Evolutionary conservation across 345 rosid genomes (phyloP).

Genomic region (Pugionium dolabratum): DNA sequence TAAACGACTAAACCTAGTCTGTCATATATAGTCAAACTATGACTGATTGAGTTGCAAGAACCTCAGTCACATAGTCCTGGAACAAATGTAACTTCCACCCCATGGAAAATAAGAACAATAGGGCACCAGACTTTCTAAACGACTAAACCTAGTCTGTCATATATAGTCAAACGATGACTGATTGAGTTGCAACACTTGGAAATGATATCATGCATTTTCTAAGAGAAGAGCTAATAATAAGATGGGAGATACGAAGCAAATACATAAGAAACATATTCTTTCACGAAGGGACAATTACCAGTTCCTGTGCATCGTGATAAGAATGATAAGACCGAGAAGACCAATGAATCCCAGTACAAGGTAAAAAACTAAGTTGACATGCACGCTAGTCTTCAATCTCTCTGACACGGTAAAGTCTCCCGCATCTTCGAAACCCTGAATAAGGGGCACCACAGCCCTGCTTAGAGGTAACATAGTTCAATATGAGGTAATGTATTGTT

Average conservation of each 20-base stretch:
- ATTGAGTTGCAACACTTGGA: not conserved
- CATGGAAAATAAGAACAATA: not conserved
- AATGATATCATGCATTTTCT: not conserved
- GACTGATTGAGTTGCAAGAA: slow-evolving; percentile 4
- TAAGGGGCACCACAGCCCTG: slow-evolving; percentile 99
- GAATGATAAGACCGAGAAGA: slow-evolving; percentile 87
- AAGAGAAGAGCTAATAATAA: slow-evolving; percentile 12
- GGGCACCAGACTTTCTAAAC: not conserved
- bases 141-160: not conserved
- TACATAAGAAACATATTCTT: slow-evolving; percentile 10
- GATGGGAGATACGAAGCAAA: not conserved
- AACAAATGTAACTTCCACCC: slow-evolving; percentile 8
- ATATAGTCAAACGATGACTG: not conserved
- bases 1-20: not conserved
- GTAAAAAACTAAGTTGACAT: slow-evolving; percentile 88
- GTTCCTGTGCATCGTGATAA: slow-evolving; percentile 63
- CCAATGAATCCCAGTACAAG: slow-evolving; percentile 85
- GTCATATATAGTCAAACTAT: not conserved
- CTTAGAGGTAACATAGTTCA: slow-evolving; percentile 59
- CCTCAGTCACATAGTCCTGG: not conserved
- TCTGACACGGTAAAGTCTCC: slow-evolving; percentile 92
- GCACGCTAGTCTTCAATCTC: slow-evolving; percentile 89
- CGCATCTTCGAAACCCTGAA: slow-evolving; percentile 99
- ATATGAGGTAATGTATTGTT: slow-evolving; percentile 42
- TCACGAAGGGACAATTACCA: slow-evolving; percentile 45